Evolutionary conservation across 2,329 filamentous ascomycete species (phyloP).

Genomic region (Neonectria hederae): DNA sequence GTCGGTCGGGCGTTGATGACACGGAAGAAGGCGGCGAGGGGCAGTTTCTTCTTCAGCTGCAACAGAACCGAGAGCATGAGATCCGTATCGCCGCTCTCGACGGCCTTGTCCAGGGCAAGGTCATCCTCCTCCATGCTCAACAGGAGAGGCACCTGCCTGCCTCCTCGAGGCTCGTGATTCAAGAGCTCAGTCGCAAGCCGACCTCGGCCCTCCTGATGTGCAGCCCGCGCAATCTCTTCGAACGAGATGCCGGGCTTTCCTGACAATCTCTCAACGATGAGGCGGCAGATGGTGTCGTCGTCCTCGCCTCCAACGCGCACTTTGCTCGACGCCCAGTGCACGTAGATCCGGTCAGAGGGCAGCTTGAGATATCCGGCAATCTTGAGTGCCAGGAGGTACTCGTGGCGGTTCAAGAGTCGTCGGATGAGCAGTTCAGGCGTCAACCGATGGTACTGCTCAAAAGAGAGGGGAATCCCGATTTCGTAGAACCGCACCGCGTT

Average conservation of each 20-base stretch:
- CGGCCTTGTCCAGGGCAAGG: constrained; percentile 93
- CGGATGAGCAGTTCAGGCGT: constrained; percentile 89
- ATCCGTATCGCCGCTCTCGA: constrained; percentile 94
- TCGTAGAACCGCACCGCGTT: constrained; percentile 94
- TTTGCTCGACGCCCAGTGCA: constrained; percentile 96
- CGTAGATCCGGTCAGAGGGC: constrained; percentile 89
- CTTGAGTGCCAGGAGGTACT: constrained; percentile 89
- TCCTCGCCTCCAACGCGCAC: constrained; percentile 85
- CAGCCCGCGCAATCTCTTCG: constrained; percentile 89
- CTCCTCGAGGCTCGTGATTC: constrained; percentile 92
- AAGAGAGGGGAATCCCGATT: constrained; percentile 88
- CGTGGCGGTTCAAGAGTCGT: constrained; percentile 85
- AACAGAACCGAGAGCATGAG: constrained; percentile 89
- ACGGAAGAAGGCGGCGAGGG: constrained; percentile 90
- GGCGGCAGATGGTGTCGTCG: constrained; percentile 85
- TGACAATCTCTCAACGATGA: constrained; percentile 86
- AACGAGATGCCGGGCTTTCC: constrained; percentile 95
- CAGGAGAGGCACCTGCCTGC: constrained; percentile 93
- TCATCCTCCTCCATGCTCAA: constrained; percentile 96
- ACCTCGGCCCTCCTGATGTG: constrained; percentile 90
- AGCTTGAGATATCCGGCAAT: constrained; percentile 88
- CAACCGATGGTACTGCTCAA: constrained; percentile 91
- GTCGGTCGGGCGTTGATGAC: constrained; percentile 86
- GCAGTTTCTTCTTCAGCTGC: constrained; percentile 88
- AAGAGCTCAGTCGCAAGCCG: constrained; percentile 90